A percentile compares a stretch with the other conserved stretches of the same genome.
These are phyloP conservation scores for Suillus ampliporus DNA, from an alignment of 768 basidiomycete genomes.

Conservation along the genomic window DNA sequence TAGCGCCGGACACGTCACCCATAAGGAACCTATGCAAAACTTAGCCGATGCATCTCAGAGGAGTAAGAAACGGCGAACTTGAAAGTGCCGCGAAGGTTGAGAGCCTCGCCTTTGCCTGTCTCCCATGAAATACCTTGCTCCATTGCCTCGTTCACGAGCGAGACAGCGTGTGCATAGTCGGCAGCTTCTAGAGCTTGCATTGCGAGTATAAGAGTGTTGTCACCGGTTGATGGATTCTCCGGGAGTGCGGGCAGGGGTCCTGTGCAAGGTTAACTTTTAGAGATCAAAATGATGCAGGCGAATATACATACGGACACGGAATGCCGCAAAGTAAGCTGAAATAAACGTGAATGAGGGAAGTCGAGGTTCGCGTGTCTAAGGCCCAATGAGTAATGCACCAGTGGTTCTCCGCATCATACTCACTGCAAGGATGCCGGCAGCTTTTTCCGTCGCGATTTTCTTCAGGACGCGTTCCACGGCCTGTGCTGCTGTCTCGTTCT, in stretches of 20 bases:
- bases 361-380: slow-evolving; percentile 70
- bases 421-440: slow-evolving; percentile 72
- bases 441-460: slow-evolving; percentile 74
- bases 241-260: slow-evolving; percentile 75
- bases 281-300: slow-evolving; percentile 6
- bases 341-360: slow-evolving; percentile 92
- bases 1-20: slow-evolving; percentile 81
- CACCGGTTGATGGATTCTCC: slow-evolving; percentile 76
- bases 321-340: slow-evolving; percentile 95
- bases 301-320: slow-evolving; percentile 76
- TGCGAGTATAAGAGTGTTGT: slow-evolving; percentile 80
- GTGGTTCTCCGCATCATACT: slow-evolving; percentile 22
- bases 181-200: slow-evolving; percentile 83
- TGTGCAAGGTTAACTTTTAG: slow-evolving; percentile 30
- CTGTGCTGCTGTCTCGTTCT: slow-evolving; percentile 76
- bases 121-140: slow-evolving; percentile 85
- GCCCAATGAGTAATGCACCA: not conserved
- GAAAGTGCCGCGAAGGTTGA: slow-evolving; percentile 96
- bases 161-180: slow-evolving; percentile 83
- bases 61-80: slow-evolving; percentile 57
- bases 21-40: slow-evolving; percentile 76
- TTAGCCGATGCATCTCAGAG: not conserved
- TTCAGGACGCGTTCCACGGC: slow-evolving; percentile 94
- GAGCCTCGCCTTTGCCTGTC: slow-evolving; percentile 79
- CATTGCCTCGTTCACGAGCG: slow-evolving; percentile 83